Evolutionary conservation across 805 yeast genomes (phyloP).

Genomic region (Saccharomycopsis fermentans): DNA sequence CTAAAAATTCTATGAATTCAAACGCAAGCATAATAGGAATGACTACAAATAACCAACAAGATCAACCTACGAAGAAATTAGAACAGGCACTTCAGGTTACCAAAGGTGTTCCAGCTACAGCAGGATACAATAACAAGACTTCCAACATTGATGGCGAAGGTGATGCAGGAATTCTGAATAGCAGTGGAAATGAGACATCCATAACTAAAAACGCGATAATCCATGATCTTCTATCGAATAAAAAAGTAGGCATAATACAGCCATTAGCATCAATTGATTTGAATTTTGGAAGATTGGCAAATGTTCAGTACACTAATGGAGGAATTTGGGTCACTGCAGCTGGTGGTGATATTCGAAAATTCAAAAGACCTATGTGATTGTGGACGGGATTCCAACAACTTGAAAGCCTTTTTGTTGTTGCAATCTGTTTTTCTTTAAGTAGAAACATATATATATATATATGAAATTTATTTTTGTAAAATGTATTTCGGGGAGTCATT

Average conservation of each 20-base stretch:
- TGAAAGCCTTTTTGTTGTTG: background rate
- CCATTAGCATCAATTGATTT: constrained; percentile 28
- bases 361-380: constrained; percentile 25
- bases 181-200: background rate
- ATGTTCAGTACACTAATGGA: constrained; percentile 24
- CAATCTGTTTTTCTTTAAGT: background rate
- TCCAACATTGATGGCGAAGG: background rate
- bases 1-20: constrained; percentile 20
- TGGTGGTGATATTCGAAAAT: constrained; percentile 30
- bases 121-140: background rate
- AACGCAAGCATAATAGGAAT: background rate
- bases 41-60: constrained; percentile 1
- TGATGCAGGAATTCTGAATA: background rate
- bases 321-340: constrained; percentile 30
- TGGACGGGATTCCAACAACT: background rate
- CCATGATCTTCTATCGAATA: constrained; percentile 22
- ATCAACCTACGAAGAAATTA: constrained; percentile 13
- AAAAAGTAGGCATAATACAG: constrained; percentile 24
- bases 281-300: constrained; percentile 26
- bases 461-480: background rate
- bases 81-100: constrained; percentile 14
- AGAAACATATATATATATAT: too few species aligned
- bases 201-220: constrained; percentile 10
- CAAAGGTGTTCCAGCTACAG: background rate
- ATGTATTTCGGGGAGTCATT: background rate